A percentile compares a stretch with the other conserved stretches of the same genome.
phyloP scores from a whole-genome alignment of 768 basidiomycete species.

The Sporobolomyces roseus region DNA sequence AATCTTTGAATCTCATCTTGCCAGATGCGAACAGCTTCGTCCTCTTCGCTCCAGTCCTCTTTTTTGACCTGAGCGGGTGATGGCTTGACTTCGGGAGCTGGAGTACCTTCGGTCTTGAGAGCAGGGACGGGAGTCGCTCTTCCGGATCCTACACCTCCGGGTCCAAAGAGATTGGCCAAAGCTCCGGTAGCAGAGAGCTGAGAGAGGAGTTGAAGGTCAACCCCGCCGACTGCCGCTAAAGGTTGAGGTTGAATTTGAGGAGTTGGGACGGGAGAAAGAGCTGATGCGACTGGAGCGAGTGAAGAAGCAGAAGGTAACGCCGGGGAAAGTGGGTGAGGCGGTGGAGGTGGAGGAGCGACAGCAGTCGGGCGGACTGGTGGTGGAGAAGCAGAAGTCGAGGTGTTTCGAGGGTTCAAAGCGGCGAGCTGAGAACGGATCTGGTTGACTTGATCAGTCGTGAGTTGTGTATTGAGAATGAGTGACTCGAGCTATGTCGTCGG shows the following conservation, averaged over 20 bases:
- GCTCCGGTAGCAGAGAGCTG: constrained; percentile 31
- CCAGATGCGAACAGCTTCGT: constrained; percentile 24
- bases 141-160: not conserved
- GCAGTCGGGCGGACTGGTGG: constrained; percentile 20
- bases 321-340: constrained; percentile 45
- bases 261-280: too few relatives aligned
- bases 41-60: constrained; percentile 1
- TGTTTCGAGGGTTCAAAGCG: constrained; percentile 34
- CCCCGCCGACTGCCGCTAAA: constrained; percentile 9
- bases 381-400: constrained; percentile 2
- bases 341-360: constrained; percentile 46
- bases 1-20: constrained; percentile 47
- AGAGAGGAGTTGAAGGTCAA: constrained; percentile 27
- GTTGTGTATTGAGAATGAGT: constrained; percentile 59
- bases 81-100: constrained; percentile 6
- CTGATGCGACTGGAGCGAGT: too few relatives aligned
- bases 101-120: not conserved
- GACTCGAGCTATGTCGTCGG: constrained; percentile 46
- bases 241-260: not conserved
- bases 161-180: constrained; percentile 19
- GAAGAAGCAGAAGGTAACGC: not conserved
- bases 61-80: not conserved
- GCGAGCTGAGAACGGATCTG: constrained; percentile 50
- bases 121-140: not conserved
- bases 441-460: constrained; percentile 47